Evolutionary conservation across 2,329 filamentous ascomycete genomes (phyloP), one percentile per base, ranked within the genome.

Genomic region (Rhinocladiella similis): DNA sequence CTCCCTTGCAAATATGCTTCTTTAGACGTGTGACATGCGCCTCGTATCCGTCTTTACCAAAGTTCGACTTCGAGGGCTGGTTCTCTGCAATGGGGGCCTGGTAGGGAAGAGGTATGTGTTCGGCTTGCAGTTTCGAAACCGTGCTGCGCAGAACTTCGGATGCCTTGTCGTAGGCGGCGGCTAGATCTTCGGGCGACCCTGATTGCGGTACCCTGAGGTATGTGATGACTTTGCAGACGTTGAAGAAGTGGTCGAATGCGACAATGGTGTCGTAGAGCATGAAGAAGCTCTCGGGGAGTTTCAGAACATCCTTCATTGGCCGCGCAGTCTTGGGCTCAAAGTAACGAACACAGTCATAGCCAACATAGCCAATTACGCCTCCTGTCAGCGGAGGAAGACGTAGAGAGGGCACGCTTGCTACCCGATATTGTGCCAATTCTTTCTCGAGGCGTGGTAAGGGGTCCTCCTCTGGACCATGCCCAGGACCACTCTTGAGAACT

Each of bases 291-390:
- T 99, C 94, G 0, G 94, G 94, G 41, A 97, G 90, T 58, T 88
- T 78, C 19, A 97, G 81, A 27, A 95, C 83, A 73, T 99, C 94
- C 73, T 94, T 88, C 79, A 97, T 85, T 2, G 90, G 85, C 48
- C 91, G 84, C 22, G 86, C 87, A n/a, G 94, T 97, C 81, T 92
- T 95, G 60, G 94, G 94, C 79, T 99, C 94, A 66, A 99, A 99
- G 75, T 97, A 97, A 69, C 88, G 87, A 67, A 99, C 90, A 73
- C 94, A 99, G 72, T 99, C 94, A 70, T 99, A 99, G 51, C 92
- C 92, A 5, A 97, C 91, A 72, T 97, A 99, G 57, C 94, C 94
- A 67, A 99, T 91, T 12, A 92, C 94, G 48, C 94, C 94, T 39
- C 92, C 94, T 0, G 90, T 90, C 75, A 99, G 78, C 22, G 90